Conservation (phyloP, 116 monocot species). For the Trichopus zeylanicus region DNA sequence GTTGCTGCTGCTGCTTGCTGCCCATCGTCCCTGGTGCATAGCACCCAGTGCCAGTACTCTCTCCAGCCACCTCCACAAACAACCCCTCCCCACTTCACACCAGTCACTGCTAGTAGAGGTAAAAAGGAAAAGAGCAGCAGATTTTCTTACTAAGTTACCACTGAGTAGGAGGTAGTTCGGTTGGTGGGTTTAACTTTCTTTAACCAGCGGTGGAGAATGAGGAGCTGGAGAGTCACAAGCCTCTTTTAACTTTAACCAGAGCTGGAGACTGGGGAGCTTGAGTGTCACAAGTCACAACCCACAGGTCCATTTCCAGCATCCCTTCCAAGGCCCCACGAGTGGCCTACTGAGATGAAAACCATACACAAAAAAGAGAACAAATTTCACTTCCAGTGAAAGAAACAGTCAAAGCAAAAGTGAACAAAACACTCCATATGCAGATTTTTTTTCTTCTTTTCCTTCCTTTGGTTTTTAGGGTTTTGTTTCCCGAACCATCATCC, state of each 20-base stretch:
- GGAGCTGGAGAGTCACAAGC: too few relatives aligned
- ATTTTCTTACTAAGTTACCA: too few relatives aligned
- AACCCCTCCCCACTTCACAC: too few relatives aligned
- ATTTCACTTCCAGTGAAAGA: neutral
- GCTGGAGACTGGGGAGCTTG: neutral
- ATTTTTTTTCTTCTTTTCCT: too few relatives aligned
- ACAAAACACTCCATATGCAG: too few relatives aligned
- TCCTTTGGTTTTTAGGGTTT: too few relatives aligned
- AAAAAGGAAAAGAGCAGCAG: neutral
- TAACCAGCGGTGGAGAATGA: neutral
- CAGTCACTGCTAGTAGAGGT: neutral
- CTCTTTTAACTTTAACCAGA: too few relatives aligned
- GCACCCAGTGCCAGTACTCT: neutral
- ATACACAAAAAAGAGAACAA: neutral
- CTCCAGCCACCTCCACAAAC: neutral
- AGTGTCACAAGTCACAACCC: neutral
- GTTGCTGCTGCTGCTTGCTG: conserved; percentile 1
- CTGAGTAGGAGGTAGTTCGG: neutral
- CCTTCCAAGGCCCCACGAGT: conserved; percentile 38
- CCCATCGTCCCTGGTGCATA: neutral
- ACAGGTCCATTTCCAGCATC: conserved; percentile 9
- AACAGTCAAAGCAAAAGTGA: neutral
- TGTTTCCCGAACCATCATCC: too few relatives aligned
- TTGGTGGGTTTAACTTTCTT: too few relatives aligned
- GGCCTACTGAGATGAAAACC: conserved; percentile 4